Evolutionary conservation across 345 rosid genomes (phyloP).

Genomic region (Eutrema yunnanense): DNA sequence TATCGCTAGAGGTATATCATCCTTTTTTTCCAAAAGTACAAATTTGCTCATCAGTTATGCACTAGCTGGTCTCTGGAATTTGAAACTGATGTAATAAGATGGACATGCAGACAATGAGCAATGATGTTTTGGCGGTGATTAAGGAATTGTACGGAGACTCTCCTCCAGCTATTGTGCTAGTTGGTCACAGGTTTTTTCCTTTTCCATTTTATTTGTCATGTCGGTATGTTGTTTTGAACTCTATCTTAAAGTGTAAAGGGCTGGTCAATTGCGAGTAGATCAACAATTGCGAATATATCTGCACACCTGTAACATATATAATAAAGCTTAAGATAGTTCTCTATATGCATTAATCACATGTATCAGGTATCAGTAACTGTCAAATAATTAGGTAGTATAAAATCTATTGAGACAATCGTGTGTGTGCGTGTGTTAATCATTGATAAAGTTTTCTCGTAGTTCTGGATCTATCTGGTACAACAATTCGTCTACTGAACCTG

Average conservation of each 20-base stretch:
- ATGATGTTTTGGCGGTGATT: conserved; percentile 68
- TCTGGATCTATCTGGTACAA: background rate
- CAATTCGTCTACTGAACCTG: background rate
- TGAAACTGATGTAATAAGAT: conserved; percentile 2
- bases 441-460: background rate
- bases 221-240: background rate
- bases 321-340: background rate
- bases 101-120: conserved; percentile 82
- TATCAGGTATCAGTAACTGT: background rate
- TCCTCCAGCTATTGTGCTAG: conserved; percentile 87
- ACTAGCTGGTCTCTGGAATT: background rate
- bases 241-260: background rate
- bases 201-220: background rate
- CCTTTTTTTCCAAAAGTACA: background rate
- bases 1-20: conserved; percentile 71
- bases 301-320: background rate
- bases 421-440: background rate
- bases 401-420: background rate
- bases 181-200: conserved; percentile 77
- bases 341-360: background rate
- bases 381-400: background rate
- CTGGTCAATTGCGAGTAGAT: background rate
- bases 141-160: conserved; percentile 82
- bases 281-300: background rate
- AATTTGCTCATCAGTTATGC: background rate